These are phyloP conservation scores for Berberis thunbergii DNA, from an alignment of 164 flowering plant genomes.

Conservation along the genomic window DNA sequence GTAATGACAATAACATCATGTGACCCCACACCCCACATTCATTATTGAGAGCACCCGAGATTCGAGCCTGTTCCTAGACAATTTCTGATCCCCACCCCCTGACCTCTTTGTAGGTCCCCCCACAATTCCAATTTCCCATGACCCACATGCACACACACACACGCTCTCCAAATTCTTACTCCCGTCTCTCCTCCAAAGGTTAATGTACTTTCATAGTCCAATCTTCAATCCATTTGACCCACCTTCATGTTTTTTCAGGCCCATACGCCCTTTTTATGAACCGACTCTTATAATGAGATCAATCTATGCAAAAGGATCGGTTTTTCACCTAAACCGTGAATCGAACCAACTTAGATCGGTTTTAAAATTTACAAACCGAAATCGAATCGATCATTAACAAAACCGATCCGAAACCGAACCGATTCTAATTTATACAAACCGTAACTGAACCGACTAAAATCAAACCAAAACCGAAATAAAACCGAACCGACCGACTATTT, in stretches of 20 bases:
- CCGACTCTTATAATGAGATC: too few species aligned
- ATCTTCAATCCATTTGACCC: neutral
- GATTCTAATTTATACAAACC: too few species aligned
- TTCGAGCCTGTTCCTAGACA: slow-evolving; percentile 29
- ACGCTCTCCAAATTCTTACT: slow-evolving; percentile 8
- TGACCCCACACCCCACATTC: slow-evolving; percentile 2
- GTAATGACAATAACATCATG: slow-evolving; percentile 1
- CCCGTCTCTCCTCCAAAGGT: neutral
- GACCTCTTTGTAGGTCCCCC: slow-evolving; percentile 17
- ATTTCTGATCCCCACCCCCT: slow-evolving; percentile 14
- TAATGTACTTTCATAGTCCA: neutral
- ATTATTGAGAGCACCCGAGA: slow-evolving; percentile 11
- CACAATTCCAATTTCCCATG: slow-evolving; percentile 35
- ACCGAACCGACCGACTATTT: too few species aligned
- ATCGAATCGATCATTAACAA: too few species aligned
- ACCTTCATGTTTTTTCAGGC: neutral
- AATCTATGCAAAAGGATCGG: too few species aligned
- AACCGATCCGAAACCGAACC: too few species aligned
- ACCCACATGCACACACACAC: slow-evolving; percentile 19
- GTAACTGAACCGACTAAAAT: too few species aligned
- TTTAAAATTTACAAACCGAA: too few species aligned
- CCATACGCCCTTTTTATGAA: too few species aligned
- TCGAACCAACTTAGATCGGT: too few species aligned
- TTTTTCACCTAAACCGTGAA: too few species aligned
- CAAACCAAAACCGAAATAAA: too few species aligned